phyloP scores from a whole-genome alignment of 768 basidiomycete genomes.

The Galerina marginata region DNA sequence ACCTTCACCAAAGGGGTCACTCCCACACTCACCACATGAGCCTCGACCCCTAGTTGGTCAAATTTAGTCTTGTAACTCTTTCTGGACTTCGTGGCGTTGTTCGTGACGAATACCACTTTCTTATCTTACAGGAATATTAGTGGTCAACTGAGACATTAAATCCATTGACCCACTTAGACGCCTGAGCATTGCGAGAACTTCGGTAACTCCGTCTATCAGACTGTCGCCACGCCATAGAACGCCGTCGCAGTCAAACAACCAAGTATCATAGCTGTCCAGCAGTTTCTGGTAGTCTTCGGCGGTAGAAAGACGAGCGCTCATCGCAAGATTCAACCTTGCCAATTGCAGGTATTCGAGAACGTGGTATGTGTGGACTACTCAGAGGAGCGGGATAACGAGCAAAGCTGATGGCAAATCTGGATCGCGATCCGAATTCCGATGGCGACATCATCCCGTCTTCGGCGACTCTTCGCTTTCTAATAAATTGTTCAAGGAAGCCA shows the following conservation, averaged over 20 bases:
- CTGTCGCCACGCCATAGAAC: constrained; percentile 90
- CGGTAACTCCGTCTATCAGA: constrained; percentile 76
- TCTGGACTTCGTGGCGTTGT: constrained; percentile 95
- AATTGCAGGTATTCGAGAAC: background rate
- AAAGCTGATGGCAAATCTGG: too few species aligned
- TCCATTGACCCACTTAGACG: constrained; percentile 49
- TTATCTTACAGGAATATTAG: constrained; percentile 58
- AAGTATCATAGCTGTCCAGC: constrained; percentile 82
- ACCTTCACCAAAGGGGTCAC: background rate
- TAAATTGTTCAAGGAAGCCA: background rate
- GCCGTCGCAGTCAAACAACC: constrained; percentile 96
- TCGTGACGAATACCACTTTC: constrained; percentile 91
- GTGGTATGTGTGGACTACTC: background rate
- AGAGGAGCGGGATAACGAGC: too few species aligned
- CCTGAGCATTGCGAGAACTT: constrained; percentile 77
- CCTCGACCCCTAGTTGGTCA: constrained; percentile 86
- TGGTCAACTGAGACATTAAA: background rate
- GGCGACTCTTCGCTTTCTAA: background rate
- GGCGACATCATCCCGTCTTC: background rate
- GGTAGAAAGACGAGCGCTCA: constrained; percentile 46
- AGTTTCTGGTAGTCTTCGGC: constrained; percentile 52
- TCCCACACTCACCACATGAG: constrained; percentile 69
- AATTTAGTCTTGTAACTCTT: constrained; percentile 89
- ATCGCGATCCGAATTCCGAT: constrained; percentile 4
- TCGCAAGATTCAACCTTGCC: constrained; percentile 17